Evolutionary conservation across 148 eudicot species (phyloP).

Genomic region (Silene latifolia): DNA sequence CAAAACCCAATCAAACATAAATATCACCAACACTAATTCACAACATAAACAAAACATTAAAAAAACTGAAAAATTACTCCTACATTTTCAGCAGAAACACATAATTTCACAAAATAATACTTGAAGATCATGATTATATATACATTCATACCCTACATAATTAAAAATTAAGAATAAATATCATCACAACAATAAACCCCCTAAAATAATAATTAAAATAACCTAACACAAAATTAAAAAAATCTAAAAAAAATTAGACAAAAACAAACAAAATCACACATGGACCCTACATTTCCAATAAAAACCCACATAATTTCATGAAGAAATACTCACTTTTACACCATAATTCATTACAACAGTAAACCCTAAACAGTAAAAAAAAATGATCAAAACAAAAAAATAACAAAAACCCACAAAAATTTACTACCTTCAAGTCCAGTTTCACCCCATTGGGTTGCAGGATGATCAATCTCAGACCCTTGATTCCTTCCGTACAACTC

Average conservation of each 20-base stretch:
- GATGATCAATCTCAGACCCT: conserved; percentile 32
- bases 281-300: conserved; percentile 12
- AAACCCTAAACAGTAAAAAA: neutral
- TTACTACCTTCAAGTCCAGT: conserved; percentile 39
- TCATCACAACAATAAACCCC: neutral
- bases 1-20: neutral
- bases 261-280: neutral
- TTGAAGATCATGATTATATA: conserved; percentile 8
- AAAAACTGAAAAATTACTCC: neutral
- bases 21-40: conserved; percentile 9
- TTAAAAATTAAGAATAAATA: neutral
- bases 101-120: neutral
- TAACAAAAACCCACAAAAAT: neutral
- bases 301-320: neutral
- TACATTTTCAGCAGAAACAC: conserved; percentile 1
- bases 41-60: neutral
- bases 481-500: conserved; percentile 37
- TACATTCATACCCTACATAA: neutral
- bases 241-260: neutral
- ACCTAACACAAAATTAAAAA: conserved; percentile 2
- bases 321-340: neutral
- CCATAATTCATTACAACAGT: neutral
- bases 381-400: neutral
- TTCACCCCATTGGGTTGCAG: conserved; percentile 33
- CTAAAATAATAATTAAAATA: neutral